Evolutionary conservation across 306 rosid genomes (phyloP).

Genomic region (Quercus engelmannii): DNA sequence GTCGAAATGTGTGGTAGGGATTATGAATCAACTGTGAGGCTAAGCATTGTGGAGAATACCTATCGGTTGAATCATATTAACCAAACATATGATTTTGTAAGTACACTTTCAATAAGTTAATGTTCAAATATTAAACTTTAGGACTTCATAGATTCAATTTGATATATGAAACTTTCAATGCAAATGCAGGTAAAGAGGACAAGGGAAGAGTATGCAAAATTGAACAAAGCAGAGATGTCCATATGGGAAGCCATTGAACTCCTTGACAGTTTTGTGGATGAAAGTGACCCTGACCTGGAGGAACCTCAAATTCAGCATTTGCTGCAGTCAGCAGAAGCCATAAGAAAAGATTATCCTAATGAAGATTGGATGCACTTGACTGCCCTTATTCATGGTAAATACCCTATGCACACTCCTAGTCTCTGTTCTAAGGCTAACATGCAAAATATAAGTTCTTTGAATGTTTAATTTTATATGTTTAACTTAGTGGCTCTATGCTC

Average conservation of each 20-base stretch:
- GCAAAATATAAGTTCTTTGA: background rate
- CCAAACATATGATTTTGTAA: slow-evolving; percentile 42
- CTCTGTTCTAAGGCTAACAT: background rate
- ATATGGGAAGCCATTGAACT: slow-evolving; percentile 48
- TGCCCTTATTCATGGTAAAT: slow-evolving; percentile 41
- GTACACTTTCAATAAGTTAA: background rate
- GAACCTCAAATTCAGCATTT: slow-evolving; percentile 23
- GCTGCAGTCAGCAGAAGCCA: slow-evolving; percentile 27
- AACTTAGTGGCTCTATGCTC: background rate
- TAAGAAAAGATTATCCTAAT: slow-evolving; percentile 21
- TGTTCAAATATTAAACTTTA: background rate
- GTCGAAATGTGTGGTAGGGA: slow-evolving; percentile 14
- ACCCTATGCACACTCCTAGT: background rate
- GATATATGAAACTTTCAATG: background rate
- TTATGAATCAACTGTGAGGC: slow-evolving; percentile 33
- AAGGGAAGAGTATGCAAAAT: slow-evolving; percentile 34
- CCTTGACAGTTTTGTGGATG: slow-evolving; percentile 38
- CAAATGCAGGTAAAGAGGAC: slow-evolving; percentile 32
- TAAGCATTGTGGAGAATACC: slow-evolving; percentile 28
- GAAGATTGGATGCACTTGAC: slow-evolving; percentile 41
- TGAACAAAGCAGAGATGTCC: slow-evolving; percentile 40
- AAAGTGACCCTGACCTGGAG: slow-evolving; percentile 24
- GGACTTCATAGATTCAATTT: background rate
- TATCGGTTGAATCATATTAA: slow-evolving; percentile 37
- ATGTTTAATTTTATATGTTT: background rate